Conservation (phyloP, 371 early-diverging fungal species). For the Rhizopus sp. region DNA sequence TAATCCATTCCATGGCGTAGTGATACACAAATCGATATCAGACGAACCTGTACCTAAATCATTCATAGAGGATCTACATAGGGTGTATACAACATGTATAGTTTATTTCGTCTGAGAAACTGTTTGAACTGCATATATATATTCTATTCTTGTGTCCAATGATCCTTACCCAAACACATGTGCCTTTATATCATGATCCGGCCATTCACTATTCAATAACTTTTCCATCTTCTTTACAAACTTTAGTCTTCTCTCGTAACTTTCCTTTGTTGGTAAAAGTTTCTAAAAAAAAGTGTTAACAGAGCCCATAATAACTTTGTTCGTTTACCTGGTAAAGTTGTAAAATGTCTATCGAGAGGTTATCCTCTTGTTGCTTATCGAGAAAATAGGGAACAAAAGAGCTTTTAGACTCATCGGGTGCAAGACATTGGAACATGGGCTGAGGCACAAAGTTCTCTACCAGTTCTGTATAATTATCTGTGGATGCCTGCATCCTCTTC, state of each 20-base stretch:
- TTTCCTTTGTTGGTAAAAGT: slow-evolving; percentile 60
- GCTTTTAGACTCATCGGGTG: slow-evolving; percentile 12
- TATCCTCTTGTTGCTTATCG: slow-evolving; percentile 25
- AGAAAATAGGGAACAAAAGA: slow-evolving; percentile 16
- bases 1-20: slow-evolving; percentile 56
- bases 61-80: slow-evolving; percentile 52
- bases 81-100: background rate
- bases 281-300: slow-evolving; percentile 22
- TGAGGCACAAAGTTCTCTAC: background rate
- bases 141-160: background rate
- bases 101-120: slow-evolving; percentile 1
- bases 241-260: slow-evolving; percentile 50
- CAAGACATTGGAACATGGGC: background rate
- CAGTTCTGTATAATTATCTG: background rate
- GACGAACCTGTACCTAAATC: slow-evolving; percentile 58
- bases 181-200: slow-evolving; percentile 55
- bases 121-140: slow-evolving; percentile 1
- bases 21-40: slow-evolving; percentile 67
- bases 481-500: slow-evolving; percentile 36
- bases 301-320: background rate
- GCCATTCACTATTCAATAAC: slow-evolving; percentile 61
- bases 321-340: slow-evolving; percentile 22
- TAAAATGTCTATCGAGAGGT: slow-evolving; percentile 18
- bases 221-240: slow-evolving; percentile 59
- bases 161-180: slow-evolving; percentile 63